Conservation (phyloP, 768 basidiomycete genomes). For the Suillus subluteus region DNA sequence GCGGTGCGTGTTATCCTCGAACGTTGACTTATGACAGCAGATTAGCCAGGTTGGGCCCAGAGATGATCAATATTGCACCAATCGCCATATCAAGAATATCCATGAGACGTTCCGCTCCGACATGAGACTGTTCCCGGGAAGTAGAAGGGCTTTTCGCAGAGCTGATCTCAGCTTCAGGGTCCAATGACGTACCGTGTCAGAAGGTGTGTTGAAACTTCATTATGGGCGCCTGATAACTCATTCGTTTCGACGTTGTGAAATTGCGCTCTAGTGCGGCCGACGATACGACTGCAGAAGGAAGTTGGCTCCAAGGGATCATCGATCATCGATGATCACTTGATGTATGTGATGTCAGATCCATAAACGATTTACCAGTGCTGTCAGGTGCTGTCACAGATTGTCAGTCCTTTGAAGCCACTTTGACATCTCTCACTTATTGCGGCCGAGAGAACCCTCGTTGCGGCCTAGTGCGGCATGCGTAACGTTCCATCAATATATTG, state of each 20-base stretch:
- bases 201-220: background rate
- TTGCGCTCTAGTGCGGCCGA: background rate
- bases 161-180: background rate
- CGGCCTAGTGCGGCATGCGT: background rate
- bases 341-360: background rate
- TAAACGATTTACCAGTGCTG: background rate
- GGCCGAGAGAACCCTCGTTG: background rate
- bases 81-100: background rate
- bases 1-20: background rate
- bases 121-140: background rate
- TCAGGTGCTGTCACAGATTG: background rate
- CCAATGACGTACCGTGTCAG: background rate
- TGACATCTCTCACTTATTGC: background rate
- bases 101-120: background rate
- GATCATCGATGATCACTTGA: background rate
- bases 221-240: constrained; percentile 7
- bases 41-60: background rate
- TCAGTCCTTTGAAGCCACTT: background rate
- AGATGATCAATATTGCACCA: background rate
- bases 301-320: constrained; percentile 29
- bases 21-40: background rate
- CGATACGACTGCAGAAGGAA: background rate
- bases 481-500: background rate
- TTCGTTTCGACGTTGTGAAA: background rate
- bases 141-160: background rate